phyloP scores from a whole-genome alignment of 495 filamentous ascomycete species.

The Lophiotrema nucula region DNA sequence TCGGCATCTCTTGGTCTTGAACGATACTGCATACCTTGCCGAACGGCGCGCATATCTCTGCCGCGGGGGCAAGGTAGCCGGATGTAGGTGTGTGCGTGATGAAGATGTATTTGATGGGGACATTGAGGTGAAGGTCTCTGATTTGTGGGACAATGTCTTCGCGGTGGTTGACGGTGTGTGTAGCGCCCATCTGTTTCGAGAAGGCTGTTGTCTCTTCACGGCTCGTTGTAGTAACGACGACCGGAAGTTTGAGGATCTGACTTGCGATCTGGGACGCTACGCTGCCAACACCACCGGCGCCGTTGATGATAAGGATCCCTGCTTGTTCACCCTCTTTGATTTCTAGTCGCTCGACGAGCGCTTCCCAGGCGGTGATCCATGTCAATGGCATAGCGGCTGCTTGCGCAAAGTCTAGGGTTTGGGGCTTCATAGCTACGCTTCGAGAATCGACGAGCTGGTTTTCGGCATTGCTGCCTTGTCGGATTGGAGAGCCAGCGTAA shows the following conservation, averaged over 20 bases:
- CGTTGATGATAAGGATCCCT: slow-evolving; percentile 39
- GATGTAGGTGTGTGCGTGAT: slow-evolving; percentile 36
- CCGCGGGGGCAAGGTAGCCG: slow-evolving; percentile 28
- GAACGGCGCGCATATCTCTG: slow-evolving; percentile 39
- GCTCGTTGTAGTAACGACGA: slow-evolving; percentile 41
- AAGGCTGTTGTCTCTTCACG: slow-evolving; percentile 35
- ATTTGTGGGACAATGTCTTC: slow-evolving; percentile 39
- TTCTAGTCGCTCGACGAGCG: slow-evolving; percentile 41
- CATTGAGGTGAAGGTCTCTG: slow-evolving; percentile 30
- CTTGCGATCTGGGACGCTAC: slow-evolving; percentile 34
- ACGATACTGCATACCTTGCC: slow-evolving; percentile 44
- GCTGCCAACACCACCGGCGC: slow-evolving; percentile 30
- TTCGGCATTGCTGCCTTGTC: slow-evolving; percentile 38
- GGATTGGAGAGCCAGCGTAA: slow-evolving; percentile 37
- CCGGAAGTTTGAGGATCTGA: slow-evolving; percentile 32
- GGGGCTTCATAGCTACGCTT: slow-evolving; percentile 36
- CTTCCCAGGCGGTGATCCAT: slow-evolving; percentile 42
- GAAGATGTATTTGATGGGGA: slow-evolving; percentile 42
- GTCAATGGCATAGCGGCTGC: slow-evolving; percentile 42
- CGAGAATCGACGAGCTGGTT: slow-evolving; percentile 34
- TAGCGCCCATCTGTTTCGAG: slow-evolving; percentile 39
- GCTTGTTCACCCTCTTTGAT: slow-evolving; percentile 38
- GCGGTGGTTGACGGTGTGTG: slow-evolving; percentile 41
- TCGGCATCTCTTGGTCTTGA: slow-evolving; percentile 36
- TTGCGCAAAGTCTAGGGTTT: slow-evolving; percentile 33